These are phyloP conservation scores for Ustulina deusta DNA, from an alignment of 2,329 filamentous ascomycete species.

Conservation along the genomic window DNA sequence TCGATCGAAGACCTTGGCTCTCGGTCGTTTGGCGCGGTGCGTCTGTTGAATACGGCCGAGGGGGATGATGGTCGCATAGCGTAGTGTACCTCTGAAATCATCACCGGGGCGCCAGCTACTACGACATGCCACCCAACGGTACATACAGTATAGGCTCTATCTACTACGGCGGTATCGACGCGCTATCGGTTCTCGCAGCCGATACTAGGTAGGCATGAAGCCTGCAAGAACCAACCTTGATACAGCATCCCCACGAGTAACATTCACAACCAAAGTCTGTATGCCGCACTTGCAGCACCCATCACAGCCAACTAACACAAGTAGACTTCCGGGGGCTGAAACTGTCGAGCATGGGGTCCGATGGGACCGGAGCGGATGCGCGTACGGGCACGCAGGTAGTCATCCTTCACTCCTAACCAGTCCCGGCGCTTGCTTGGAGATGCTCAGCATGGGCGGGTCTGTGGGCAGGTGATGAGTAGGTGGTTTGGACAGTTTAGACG, in stretches of 20 bases:
- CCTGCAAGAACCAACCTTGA: slow-evolving; percentile 27
- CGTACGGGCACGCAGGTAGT: slow-evolving; percentile 23
- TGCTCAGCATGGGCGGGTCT: slow-evolving; percentile 26
- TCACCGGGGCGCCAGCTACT: slow-evolving; percentile 9
- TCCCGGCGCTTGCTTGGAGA: slow-evolving; percentile 27
- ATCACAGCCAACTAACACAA: slow-evolving; percentile 13
- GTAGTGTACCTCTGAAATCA: slow-evolving; percentile 11
- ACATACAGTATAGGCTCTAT: slow-evolving; percentile 14
- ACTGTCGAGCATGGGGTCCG: slow-evolving; percentile 35
- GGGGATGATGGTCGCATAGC: slow-evolving; percentile 13
- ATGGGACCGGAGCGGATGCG: slow-evolving; percentile 24
- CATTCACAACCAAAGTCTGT: slow-evolving; percentile 13
- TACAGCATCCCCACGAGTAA: slow-evolving; percentile 16
- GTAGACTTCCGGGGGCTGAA: slow-evolving; percentile 34
- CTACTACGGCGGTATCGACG: slow-evolving; percentile 5
- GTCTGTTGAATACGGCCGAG: slow-evolving; percentile 37
- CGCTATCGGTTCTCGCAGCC: background rate
- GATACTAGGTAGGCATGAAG: slow-evolving; percentile 3
- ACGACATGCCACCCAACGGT: slow-evolving; percentile 18
- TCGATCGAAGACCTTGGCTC: slow-evolving; percentile 38
- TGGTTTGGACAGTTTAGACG: slow-evolving; percentile 34
- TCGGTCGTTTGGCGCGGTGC: slow-evolving; percentile 37
- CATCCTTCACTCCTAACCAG: slow-evolving; percentile 28
- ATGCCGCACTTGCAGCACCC: slow-evolving; percentile 5
- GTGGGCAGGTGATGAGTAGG: slow-evolving; percentile 35